A percentile compares a stretch with the other conserved stretches of the same genome.
Conservation (phyloP, 148 eudicot species). For the Cornus florida region DNA sequence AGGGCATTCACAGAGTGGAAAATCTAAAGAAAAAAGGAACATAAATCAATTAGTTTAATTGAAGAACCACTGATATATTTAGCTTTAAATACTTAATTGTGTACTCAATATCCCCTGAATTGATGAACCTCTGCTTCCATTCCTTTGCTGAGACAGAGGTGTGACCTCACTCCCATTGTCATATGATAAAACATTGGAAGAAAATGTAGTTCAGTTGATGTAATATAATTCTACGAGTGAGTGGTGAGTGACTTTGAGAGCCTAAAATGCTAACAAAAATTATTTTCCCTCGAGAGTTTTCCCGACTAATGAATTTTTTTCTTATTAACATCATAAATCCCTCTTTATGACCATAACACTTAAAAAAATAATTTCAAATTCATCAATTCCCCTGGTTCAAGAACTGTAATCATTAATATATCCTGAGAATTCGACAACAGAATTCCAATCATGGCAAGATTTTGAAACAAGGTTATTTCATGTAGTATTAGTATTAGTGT, state of each 20-base stretch:
- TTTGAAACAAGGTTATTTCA: not conserved
- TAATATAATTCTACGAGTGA: not conserved
- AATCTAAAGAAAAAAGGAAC: too few species aligned
- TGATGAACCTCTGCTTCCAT: not conserved
- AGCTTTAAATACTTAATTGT: too few species aligned
- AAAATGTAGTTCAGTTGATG: not conserved
- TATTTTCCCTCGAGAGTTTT: not conserved
- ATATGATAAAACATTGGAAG: not conserved
- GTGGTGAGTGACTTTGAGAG: not conserved
- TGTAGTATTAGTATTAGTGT: not conserved
- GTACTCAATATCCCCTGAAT: not conserved
- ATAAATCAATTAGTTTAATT: too few species aligned
- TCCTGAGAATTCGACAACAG: not conserved
- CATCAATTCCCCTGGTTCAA: not conserved
- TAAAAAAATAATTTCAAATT: not conserved
- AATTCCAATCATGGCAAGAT: not conserved
- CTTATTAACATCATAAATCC: not conserved
- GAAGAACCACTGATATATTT: too few species aligned
- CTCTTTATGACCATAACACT: not conserved
- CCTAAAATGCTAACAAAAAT: not conserved
- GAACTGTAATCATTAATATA: not conserved
- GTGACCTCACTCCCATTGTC: not conserved
- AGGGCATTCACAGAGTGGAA: too few species aligned
- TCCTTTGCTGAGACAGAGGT: not conserved
- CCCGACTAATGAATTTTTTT: not conserved